Evolutionary conservation across 106 monocot species (phyloP), one percentile per base, ranked within the genome.

Genomic region (Acorus gramineus): DNA sequence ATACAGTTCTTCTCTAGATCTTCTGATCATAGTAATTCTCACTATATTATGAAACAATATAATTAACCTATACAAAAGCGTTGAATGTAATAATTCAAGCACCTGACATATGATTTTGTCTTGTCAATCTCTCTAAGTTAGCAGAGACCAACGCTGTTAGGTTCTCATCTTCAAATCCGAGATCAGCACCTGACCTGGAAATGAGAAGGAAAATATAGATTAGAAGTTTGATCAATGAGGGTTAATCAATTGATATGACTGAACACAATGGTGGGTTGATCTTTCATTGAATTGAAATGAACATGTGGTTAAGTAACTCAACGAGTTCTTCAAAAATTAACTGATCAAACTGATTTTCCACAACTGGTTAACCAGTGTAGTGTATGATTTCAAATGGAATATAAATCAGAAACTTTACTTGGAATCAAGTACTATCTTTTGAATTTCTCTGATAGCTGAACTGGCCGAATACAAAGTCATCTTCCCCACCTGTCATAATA

Each of bases 401-500:
- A 63, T 47, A 42, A 28, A 28, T 28, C 28, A 28, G 46, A 49
- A 45, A 49, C 12, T 55, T 68, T 84, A 96, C 95, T 78, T 81
- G 45, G 90, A 87, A 53, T 96, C 87, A 3, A 96, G 84, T 44
- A 72, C 60, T 53, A 91, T 85, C 45, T 87, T 90, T 57, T 96
- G 90, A 62, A 96, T 73, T 50, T 96, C 90, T 81, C 77, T 78
- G 74, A 96, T 81, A 14, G 87, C 87, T 56, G 78, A 90, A 79
- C 95, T 96, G 49, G 90, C 85, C 66, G 95, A 86, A 79, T 96
- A 96, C 49, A 96, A 42, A 45, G 85, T 82, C 54, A 96, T 91
- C 69, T 87, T 90, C 8, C 75, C 80, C 54, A 96, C 85, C 95
- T 96, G 82, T 65, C 78, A 54, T n/a, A 77, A 59, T 52, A 4